Base-by-base conservation (phyloP, 2,329 filamentous ascomycete species). In the Venturia carpophila region DNA sequence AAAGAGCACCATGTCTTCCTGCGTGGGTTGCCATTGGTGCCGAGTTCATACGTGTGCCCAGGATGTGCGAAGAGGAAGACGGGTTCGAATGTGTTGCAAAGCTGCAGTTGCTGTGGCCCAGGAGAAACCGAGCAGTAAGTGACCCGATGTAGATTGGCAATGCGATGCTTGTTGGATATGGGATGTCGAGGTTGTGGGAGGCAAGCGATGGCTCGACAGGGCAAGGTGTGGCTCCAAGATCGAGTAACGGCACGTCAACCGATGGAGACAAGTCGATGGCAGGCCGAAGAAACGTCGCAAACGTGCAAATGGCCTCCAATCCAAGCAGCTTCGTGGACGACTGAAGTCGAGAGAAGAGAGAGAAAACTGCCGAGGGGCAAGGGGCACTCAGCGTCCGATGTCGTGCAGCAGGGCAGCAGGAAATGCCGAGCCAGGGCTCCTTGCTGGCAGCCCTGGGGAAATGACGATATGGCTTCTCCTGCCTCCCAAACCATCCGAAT, bases 381-480 rank as follows among this genome's bases (percentile, higher is more conserved):
- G 52, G 37, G 52, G 52, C 52, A 37, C 52, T n/a, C 27, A 37
- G 52, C 30, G 52, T 37, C 30, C 52, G 15, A 58, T 58, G 52
- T 24, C 13, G 13, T n/a, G 3, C 17, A 41, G 39, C 15, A n/a
- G 17, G 5, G 21, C 27, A 30, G 49, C 49, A 55, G 49, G 49
- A 55, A 55, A 55, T 17, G 47, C 47, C 47, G 7, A 27, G n/a
- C 13, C 47, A 52, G 49, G 24, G 52, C 27, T 10, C 52, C 52
- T n/a, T 58, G 17, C 52, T 24, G 3, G 52, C 30, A 10, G 47
- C 30, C 21, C 3, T 11, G 17, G 30, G 27, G 21, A 58, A 37
- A 58, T 58, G 52, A 58, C 52, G 52, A 19, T 58, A 58, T 58
- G 52, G 52, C 49, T 58, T 58, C 52, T 34, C 15, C 27, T 58